Conservation (phyloP, 2,329 filamentous ascomycete species). For the Colletotrichum sp. region DNA sequence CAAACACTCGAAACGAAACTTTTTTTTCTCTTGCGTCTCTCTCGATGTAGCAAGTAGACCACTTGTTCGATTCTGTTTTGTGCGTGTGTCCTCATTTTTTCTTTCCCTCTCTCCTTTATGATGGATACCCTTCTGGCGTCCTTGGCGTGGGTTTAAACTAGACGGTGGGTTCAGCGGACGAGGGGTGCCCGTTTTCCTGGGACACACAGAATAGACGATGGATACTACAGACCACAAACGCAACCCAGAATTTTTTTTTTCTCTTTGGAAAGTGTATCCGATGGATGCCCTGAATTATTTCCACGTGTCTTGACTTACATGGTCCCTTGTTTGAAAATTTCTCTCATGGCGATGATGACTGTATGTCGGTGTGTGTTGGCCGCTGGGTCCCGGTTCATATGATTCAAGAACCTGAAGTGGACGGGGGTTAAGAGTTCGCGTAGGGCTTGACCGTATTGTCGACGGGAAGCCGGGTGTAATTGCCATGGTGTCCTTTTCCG, state of each 20-base stretch:
- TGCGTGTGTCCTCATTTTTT: not conserved
- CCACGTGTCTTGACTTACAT: not conserved
- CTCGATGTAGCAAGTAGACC: conserved; percentile 4
- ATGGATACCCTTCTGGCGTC: conserved; percentile 22
- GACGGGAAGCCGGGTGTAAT: not conserved
- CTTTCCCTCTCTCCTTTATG: not conserved
- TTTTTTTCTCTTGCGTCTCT: not conserved
- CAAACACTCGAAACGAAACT: not conserved
- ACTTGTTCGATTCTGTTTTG: not conserved
- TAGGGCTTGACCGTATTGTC: not conserved
- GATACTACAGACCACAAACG: not conserved
- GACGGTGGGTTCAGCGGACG: not conserved
- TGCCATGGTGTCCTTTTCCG: not conserved
- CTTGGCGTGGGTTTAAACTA: conserved; percentile 5
- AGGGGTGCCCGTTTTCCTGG: not conserved
- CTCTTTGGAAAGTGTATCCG: not conserved
- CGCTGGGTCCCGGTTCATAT: not conserved
- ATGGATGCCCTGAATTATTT: not conserved
- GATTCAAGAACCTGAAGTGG: not conserved
- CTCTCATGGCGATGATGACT: not conserved
- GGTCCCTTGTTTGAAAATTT: not conserved
- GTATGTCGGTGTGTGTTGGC: not conserved
- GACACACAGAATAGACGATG: not conserved
- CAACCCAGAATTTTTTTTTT: not conserved
- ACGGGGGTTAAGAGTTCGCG: not conserved